These are phyloP conservation scores for Durusdinium trenchii DNA, from an alignment of 73 alveolate species.

Conservation along the genomic window DNA sequence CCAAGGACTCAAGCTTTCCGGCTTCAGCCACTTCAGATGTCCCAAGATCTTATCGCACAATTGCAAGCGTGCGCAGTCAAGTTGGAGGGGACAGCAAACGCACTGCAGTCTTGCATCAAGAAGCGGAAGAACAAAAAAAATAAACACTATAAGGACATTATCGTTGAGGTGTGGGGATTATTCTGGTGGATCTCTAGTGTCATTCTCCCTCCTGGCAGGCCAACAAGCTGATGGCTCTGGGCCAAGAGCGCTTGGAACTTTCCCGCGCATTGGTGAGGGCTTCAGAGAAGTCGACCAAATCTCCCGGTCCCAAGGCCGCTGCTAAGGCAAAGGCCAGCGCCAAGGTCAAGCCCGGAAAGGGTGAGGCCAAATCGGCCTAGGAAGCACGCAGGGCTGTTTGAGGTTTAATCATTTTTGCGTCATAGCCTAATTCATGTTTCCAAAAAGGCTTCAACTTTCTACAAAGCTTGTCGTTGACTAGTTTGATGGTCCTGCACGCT, in stretches of 20 bases:
- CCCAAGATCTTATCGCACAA: not conserved
- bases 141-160: not conserved
- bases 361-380: too few relatives aligned
- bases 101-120: not conserved
- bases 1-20: slow-evolving; percentile 4
- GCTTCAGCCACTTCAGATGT: slow-evolving; percentile 26
- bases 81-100: not conserved
- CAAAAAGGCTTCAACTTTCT: too few relatives aligned
- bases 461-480: too few relatives aligned
- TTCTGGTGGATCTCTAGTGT: too few relatives aligned
- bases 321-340: not conserved
- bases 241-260: not conserved
- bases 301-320: too few relatives aligned
- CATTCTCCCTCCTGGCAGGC: too few relatives aligned
- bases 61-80: not conserved
- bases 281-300: not conserved
- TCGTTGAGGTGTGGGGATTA: too few relatives aligned
- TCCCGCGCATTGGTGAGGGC: not conserved
- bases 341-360: too few relatives aligned
- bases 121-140: slow-evolving; percentile 27
- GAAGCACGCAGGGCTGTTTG: too few relatives aligned
- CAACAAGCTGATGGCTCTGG: not conserved
- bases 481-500: too few relatives aligned
- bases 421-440: too few relatives aligned
- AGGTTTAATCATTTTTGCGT: too few relatives aligned